Percentiles rank a stretch among this genome's conserved stretches.
phyloP scores from a whole-genome alignment of 768 basidiomycete species.

The Trametes cingulata region DNA sequence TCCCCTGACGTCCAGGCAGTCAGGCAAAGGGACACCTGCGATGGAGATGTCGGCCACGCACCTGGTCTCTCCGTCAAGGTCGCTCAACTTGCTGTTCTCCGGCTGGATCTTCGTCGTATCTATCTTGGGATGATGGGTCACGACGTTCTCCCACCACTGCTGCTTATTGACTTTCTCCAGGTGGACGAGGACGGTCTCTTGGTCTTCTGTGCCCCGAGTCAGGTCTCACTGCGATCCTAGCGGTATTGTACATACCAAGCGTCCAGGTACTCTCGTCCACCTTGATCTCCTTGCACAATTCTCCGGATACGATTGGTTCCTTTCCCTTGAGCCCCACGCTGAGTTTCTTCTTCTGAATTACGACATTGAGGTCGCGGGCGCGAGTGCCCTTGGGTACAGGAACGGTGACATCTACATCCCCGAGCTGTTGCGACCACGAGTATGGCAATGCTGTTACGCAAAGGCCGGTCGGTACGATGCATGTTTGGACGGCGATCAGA shows the following conservation, averaged over 20 bases:
- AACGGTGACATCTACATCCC: slow-evolving; percentile 80
- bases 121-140: slow-evolving; percentile 94
- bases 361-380: slow-evolving; percentile 69
- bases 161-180: slow-evolving; percentile 86
- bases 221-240: not conserved
- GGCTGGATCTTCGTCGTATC: slow-evolving; percentile 96
- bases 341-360: slow-evolving; percentile 80
- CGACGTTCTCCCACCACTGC: slow-evolving; percentile 97
- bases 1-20: slow-evolving; percentile 50
- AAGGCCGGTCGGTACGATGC: slow-evolving; percentile 16
- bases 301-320: slow-evolving; percentile 84
- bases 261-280: slow-evolving; percentile 98
- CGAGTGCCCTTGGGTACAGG: slow-evolving; percentile 89
- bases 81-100: slow-evolving; percentile 92
- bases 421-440: slow-evolving; percentile 86
- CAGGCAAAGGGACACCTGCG: not conserved
- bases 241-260: slow-evolving; percentile 58
- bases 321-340: slow-evolving; percentile 83
- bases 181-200: slow-evolving; percentile 68
- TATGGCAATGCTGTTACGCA: slow-evolving; percentile 76
- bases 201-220: slow-evolving; percentile 60
- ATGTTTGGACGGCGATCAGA: slow-evolving; percentile 26
- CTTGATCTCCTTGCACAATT: slow-evolving; percentile 91
- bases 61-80: slow-evolving; percentile 95
- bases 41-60: slow-evolving; percentile 30